These are phyloP conservation scores for Calocera viscosa DNA, from an alignment of 768 basidiomycete genomes.

Conservation along the genomic window DNA sequence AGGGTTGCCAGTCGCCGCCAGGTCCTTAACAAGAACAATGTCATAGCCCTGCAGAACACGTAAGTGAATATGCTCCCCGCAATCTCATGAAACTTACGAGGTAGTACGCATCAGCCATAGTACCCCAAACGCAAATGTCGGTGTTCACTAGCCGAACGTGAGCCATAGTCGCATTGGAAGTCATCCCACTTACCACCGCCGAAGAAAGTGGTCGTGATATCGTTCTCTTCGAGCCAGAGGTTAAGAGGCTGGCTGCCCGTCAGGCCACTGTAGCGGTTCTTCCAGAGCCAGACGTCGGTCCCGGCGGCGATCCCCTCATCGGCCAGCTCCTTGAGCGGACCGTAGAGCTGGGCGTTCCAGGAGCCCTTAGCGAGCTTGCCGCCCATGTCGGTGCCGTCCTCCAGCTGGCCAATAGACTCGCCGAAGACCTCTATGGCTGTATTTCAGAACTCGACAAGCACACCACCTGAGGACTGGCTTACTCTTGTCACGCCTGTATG, in stretches of 20 bases:
- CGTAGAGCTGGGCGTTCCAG: background rate
- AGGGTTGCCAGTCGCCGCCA: background rate
- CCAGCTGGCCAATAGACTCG: constrained; percentile 21
- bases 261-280: constrained; percentile 1
- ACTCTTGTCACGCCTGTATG: constrained; percentile 6
- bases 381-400: background rate
- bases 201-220: background rate
- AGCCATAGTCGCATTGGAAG: background rate
- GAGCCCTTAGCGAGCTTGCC: background rate
- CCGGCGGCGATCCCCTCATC: constrained; percentile 19
- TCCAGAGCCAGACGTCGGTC: constrained; percentile 1
- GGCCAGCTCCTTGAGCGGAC: background rate
- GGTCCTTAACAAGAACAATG: background rate
- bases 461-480: constrained; percentile 32
- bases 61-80: background rate
- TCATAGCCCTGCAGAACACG: background rate
- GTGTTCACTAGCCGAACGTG: background rate
- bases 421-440: constrained; percentile 44
- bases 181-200: background rate
- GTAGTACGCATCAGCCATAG: constrained; percentile 5
- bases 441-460: constrained; percentile 37
- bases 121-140: background rate
- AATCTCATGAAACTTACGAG: background rate
- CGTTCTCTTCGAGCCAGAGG: constrained; percentile 4
- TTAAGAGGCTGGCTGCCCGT: background rate